A percentile compares a stretch with the other conserved stretches of the same genome.
phyloP scores from a whole-genome alignment of 2,329 filamentous ascomycete genomes.

The Teratosphaeria pseudoeucalypti region DNA sequence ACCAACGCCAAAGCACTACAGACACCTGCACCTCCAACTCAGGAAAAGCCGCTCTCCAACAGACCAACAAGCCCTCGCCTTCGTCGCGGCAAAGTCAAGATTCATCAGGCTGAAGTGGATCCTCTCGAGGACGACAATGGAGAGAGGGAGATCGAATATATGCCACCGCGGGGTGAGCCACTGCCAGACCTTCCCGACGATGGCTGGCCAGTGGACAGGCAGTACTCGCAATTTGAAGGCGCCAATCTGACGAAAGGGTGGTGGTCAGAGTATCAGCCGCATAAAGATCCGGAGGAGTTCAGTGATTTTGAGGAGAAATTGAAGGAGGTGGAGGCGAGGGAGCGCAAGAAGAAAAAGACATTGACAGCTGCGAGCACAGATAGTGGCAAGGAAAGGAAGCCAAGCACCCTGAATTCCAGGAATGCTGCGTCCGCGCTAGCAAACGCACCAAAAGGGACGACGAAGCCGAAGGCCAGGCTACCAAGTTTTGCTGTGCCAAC shows the following conservation, averaged over 20 bases:
- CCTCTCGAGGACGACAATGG: constrained; percentile 27
- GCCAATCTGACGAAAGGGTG: constrained; percentile 43
- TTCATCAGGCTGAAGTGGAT: constrained; percentile 48
- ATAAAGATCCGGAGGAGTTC: constrained; percentile 46
- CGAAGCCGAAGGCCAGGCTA: constrained; percentile 26
- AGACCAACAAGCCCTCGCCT: constrained; percentile 51
- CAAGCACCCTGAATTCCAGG: constrained; percentile 46
- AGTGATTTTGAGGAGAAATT: constrained; percentile 55
- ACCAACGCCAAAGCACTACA: constrained; percentile 83
- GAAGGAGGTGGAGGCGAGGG: constrained; percentile 12
- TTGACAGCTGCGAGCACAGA: background rate
- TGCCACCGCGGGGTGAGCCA: constrained; percentile 58
- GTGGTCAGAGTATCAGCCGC: constrained; percentile 38
- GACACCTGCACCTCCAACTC: constrained; percentile 44
- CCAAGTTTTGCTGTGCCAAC: constrained; percentile 31
- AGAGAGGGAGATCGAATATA: constrained; percentile 79
- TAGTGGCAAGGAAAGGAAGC: constrained; percentile 11
- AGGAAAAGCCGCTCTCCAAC: constrained; percentile 30
- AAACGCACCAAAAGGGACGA: constrained; percentile 7
- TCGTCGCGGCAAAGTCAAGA: constrained; percentile 45
- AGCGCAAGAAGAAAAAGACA: constrained; percentile 18
- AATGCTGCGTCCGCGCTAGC: constrained; percentile 36
- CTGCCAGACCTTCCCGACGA: constrained; percentile 25
- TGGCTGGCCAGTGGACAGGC: constrained; percentile 16
- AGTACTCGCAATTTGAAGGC: constrained; percentile 35